A percentile compares a stretch with the other conserved stretches of the same genome.
phyloP scores from a whole-genome alignment of 148 eudicot species.

The Rhododendron vialii region DNA sequence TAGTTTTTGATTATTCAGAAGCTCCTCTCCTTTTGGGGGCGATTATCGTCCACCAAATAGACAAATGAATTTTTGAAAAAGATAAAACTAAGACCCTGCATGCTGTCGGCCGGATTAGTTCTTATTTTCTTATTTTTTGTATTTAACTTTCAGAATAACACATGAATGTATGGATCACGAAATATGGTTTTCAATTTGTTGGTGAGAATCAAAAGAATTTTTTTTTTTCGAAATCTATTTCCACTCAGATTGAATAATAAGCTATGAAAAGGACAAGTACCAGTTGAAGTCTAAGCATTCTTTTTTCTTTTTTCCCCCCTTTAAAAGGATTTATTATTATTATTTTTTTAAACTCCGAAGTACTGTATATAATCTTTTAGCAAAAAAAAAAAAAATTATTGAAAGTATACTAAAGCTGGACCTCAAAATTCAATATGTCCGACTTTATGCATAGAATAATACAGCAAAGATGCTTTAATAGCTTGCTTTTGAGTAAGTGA shows the following conservation, averaged over 20 bases:
- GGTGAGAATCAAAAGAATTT: not conserved
- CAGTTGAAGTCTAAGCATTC: not conserved
- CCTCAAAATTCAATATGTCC: slow-evolving; percentile 2
- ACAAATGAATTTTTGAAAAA: slow-evolving; percentile 1
- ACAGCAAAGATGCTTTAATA: slow-evolving; percentile 20
- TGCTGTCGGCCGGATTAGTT: not conserved
- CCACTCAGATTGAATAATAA: not conserved
- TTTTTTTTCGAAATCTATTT: not conserved
- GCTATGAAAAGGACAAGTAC: not conserved
- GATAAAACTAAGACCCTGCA: not conserved
- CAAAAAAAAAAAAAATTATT: not conserved
- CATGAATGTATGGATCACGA: not conserved
- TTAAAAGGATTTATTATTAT: not conserved
- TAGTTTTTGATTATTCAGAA: not conserved
- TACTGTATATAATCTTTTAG: not conserved
- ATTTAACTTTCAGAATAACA: not conserved
- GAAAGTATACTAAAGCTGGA: slow-evolving; percentile 25
- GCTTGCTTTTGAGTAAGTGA: slow-evolving; percentile 20
- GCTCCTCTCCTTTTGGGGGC: slow-evolving; percentile 47
- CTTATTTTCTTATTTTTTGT: not conserved
- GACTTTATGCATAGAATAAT: slow-evolving; percentile 27
- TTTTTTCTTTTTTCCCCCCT: not conserved
- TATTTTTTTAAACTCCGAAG: not conserved
- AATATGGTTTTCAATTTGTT: not conserved
- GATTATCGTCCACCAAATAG: slow-evolving; percentile 45